A percentile compares a stretch with the other conserved stretches of the same genome.
Evolutionary conservation across 768 basidiomycete species (phyloP).

Genomic region (Rhodotorula graminis): DNA sequence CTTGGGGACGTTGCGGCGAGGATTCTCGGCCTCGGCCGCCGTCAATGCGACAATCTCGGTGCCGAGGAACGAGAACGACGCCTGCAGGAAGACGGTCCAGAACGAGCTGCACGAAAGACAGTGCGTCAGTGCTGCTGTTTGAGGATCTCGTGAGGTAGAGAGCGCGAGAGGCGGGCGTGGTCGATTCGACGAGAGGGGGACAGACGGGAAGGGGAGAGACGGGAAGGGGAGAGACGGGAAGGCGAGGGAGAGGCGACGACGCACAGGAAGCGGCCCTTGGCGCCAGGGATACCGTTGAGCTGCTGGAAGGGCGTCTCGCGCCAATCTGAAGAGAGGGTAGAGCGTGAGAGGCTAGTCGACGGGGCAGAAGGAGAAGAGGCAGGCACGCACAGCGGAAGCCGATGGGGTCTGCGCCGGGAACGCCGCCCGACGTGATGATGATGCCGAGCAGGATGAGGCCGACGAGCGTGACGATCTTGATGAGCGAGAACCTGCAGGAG

Average conservation of each 20-base stretch:
- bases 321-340: neutral
- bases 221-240: neutral
- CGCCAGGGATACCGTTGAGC: constrained; percentile 53
- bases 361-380: constrained; percentile 30
- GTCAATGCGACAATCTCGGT: constrained; percentile 52
- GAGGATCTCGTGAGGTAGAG: too few relatives aligned
- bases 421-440: constrained; percentile 48
- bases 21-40: constrained; percentile 52
- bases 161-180: too few relatives aligned
- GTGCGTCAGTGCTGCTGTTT: constrained; percentile 47
- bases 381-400: constrained; percentile 45
- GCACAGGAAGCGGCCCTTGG: constrained; percentile 59
- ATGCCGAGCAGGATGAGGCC: constrained; percentile 47
- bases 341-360: constrained; percentile 29
- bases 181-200: too few relatives aligned
- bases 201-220: too few relatives aligned
- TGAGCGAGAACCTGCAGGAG: constrained; percentile 43
- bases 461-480: constrained; percentile 49
- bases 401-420: constrained; percentile 44
- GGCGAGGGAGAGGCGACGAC: constrained; percentile 53
- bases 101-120: constrained; percentile 67
- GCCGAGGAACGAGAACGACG: constrained; percentile 58
- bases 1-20: constrained; percentile 57
- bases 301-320: constrained; percentile 29
- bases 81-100: constrained; percentile 48